phyloP scores from a whole-genome alignment of 192 early-diverging fungal genomes.

The Neocallimastix lanati region DNA sequence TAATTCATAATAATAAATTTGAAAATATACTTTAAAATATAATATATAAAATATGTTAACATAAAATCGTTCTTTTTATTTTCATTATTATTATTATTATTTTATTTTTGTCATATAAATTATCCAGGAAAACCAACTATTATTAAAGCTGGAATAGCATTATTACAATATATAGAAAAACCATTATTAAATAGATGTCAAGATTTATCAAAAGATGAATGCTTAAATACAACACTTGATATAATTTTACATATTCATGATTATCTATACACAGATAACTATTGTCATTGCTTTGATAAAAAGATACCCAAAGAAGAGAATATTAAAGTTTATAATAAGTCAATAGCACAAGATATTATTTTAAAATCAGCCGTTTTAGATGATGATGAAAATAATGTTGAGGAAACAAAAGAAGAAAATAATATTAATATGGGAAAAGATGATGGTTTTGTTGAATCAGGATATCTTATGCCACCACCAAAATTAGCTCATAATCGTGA shows the following conservation, averaged over 20 bases:
- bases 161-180: neutral
- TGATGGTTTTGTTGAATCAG: neutral
- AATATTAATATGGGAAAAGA: no score
- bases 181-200: neutral
- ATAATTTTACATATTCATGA: neutral
- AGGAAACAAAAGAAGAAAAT: neutral
- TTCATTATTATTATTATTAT: no score
- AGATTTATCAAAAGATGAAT: neutral
- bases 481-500: neutral
- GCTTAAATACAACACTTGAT: neutral
- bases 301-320: neutral
- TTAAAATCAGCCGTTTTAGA: neutral
- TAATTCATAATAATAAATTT: no score
- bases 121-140: neutral
- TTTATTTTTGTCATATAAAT: no score
- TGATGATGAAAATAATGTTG: neutral
- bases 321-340: neutral
- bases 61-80: no score
- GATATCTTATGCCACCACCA: neutral
- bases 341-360: neutral
- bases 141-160: neutral
- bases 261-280: neutral
- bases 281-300: neutral
- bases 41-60: no score
- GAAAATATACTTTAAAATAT: no score